Evolutionary conservation across 345 rosid genomes (phyloP).

Genomic region (Hibiscus trionum): DNA sequence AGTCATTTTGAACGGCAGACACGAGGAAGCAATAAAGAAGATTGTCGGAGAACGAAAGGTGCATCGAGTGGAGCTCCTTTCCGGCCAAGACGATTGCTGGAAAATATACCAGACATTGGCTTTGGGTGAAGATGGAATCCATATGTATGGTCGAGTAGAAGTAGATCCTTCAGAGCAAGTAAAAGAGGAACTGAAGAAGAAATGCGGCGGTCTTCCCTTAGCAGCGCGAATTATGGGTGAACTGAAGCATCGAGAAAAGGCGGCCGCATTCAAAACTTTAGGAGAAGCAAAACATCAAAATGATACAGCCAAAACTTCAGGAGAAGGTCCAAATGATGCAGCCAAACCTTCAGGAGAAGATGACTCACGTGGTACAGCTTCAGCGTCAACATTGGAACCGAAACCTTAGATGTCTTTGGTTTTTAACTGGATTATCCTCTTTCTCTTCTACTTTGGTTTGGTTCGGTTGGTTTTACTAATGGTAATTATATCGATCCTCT

Average conservation of each 20-base stretch:
- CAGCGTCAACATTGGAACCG: too few relatives aligned
- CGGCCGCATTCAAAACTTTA: neutral
- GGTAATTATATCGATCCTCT: neutral
- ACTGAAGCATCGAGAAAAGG: conserved; percentile 7
- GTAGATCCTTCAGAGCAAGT: conserved; percentile 2
- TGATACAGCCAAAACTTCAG: too few relatives aligned
- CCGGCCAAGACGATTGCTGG: conserved; percentile 25
- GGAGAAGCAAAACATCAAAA: neutral
- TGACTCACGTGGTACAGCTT: too few relatives aligned
- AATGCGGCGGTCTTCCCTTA: conserved; percentile 41
- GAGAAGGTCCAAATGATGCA: neutral
- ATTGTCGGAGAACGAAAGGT: conserved; percentile 41
- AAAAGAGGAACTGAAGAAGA: conserved; percentile 24
- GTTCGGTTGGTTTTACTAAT: neutral
- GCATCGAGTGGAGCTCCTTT: conserved; percentile 24
- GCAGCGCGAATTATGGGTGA: conserved; percentile 31
- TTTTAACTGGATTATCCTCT: neutral
- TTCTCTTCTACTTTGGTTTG: neutral
- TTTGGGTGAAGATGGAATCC: neutral
- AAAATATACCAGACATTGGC: conserved; percentile 23
- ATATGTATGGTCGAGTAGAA: neutral
- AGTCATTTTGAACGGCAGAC: conserved; percentile 39
- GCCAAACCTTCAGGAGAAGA: neutral
- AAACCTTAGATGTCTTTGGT: neutral
- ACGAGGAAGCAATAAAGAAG: conserved; percentile 20